phyloP scores from a whole-genome alignment of 2,329 filamentous ascomycete species.

The Pseudogymnoascus sp. region DNA sequence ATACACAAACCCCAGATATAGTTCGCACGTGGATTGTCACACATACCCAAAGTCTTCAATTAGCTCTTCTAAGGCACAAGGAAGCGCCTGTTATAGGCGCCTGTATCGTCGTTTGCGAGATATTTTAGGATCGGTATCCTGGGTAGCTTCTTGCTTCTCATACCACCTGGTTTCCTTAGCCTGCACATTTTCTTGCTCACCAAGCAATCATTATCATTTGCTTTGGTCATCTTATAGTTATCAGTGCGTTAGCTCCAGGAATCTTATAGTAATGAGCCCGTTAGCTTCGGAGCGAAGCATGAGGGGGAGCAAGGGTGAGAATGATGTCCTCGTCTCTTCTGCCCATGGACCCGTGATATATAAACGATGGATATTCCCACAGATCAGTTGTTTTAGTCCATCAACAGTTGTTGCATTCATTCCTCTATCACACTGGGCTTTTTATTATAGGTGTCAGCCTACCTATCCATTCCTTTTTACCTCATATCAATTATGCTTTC shows the following conservation, averaged over 20 bases:
- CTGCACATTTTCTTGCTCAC: background rate
- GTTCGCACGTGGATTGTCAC: background rate
- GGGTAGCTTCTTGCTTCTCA: background rate
- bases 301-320: background rate
- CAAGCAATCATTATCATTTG: background rate
- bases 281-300: background rate
- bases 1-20: background rate
- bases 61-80: background rate
- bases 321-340: background rate
- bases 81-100: background rate
- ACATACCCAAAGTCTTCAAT: background rate
- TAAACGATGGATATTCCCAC: background rate
- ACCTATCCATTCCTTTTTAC: background rate
- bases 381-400: background rate
- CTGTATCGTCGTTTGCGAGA: background rate
- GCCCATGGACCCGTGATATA: background rate
- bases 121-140: constrained; percentile 1
- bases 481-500: background rate
- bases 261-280: background rate
- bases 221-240: background rate
- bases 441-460: background rate
- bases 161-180: background rate
- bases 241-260: background rate
- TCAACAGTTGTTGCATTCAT: background rate
- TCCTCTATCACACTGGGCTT: background rate